phyloP scores from a whole-genome alignment of 2,329 filamentous ascomycete genomes.

The Parastagonospora nodorum region DNA sequence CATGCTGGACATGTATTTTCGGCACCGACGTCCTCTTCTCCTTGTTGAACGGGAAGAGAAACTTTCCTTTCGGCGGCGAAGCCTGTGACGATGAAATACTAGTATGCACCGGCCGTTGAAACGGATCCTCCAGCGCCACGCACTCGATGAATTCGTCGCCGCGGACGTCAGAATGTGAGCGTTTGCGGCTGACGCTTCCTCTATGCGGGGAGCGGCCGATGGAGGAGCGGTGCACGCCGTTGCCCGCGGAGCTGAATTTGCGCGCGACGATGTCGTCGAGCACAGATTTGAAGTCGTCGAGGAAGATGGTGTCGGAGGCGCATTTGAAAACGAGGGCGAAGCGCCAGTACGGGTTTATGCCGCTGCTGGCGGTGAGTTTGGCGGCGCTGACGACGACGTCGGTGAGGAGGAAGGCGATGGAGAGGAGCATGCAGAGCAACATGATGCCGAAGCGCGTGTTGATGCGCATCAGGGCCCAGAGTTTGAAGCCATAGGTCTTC shows the following conservation, averaged over 20 bases:
- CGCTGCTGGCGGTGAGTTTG: constrained; percentile 27
- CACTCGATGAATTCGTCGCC: constrained; percentile 27
- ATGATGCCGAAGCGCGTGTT: constrained; percentile 41
- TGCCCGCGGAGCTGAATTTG: constrained; percentile 27
- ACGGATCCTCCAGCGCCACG: constrained; percentile 11
- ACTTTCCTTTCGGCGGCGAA: constrained; percentile 9
- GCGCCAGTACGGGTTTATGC: constrained; percentile 45
- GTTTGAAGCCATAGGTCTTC: constrained; percentile 38
- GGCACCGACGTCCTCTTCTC: constrained; percentile 11
- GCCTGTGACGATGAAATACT: constrained; percentile 13
- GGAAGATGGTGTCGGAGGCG: constrained; percentile 43
- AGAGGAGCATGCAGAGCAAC: constrained; percentile 40
- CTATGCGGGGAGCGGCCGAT: constrained; percentile 8
- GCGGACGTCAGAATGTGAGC: constrained; percentile 18
- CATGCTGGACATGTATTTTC: constrained; percentile 31
- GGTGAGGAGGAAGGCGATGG: constrained; percentile 37
- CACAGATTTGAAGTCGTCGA: constrained; percentile 45
- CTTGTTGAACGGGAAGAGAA: constrained; percentile 20
- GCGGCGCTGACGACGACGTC: constrained; percentile 39
- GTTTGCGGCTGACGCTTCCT: constrained; percentile 9
- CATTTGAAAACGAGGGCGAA: constrained; percentile 45
- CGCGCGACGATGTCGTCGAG: constrained; percentile 38
- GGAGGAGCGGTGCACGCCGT: constrained; percentile 18
- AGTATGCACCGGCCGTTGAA: constrained; percentile 3
- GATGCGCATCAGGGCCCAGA: constrained; percentile 31